Evolutionary conservation across 1,284 basidiomycete species (phyloP).

Genomic region (Stereum hirsutum): DNA sequence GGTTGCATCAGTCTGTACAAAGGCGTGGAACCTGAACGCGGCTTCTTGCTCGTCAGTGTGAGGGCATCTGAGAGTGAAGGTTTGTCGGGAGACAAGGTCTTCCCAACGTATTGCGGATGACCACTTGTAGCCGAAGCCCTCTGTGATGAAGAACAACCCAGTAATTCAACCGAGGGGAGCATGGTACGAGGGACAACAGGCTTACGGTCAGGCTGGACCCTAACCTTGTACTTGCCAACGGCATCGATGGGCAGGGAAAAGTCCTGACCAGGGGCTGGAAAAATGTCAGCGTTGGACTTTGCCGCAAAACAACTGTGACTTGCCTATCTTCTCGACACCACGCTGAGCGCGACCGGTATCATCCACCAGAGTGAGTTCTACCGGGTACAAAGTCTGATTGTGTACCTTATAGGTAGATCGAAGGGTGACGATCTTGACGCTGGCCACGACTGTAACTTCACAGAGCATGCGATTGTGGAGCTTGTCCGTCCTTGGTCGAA

Average conservation of each 20-base stretch:
- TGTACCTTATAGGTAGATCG: constrained; percentile 91
- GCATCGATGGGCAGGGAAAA: constrained; percentile 91
- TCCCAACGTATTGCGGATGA: constrained; percentile 88
- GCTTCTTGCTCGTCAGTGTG: constrained; percentile 80
- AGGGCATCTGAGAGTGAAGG: constrained; percentile 80
- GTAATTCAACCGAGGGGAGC: no score
- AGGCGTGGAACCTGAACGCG: constrained; percentile 93
- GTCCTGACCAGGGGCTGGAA: constrained; percentile 72
- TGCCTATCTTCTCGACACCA: constrained; percentile 79
- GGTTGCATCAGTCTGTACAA: constrained; percentile 72
- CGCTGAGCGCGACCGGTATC: constrained; percentile 76
- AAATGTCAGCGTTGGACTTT: neutral
- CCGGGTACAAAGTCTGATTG: constrained; percentile 87
- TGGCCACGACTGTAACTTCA: constrained; percentile 87
- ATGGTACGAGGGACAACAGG: constrained; percentile 7
- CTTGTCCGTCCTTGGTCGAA: constrained; percentile 74
- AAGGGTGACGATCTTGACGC: constrained; percentile 93
- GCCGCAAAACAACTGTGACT: constrained; percentile 18
- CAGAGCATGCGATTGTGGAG: constrained; percentile 82
- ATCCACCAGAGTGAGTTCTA: constrained; percentile 90
- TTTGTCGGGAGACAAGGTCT: constrained; percentile 74
- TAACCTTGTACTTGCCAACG: constrained; percentile 77
- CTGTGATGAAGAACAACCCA: no score
- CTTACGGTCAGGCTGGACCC: constrained; percentile 90
- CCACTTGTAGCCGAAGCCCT: constrained; percentile 95